Evolutionary conservation across 1,139 yeast species (phyloP).

Genomic region (Geotrichum bryndzae): DNA sequence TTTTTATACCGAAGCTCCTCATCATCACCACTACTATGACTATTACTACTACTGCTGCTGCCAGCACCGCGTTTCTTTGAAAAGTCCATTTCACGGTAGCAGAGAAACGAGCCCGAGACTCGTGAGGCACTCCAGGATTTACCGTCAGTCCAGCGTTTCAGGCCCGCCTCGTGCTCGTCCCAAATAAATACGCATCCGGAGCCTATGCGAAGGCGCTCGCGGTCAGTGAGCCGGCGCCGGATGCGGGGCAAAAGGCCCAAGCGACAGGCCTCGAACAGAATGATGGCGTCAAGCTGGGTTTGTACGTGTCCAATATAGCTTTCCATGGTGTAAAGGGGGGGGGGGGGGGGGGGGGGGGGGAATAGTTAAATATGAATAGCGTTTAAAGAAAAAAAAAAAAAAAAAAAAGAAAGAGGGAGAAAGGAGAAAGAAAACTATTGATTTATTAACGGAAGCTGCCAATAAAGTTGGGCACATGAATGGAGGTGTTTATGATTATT

Average conservation of each 20-base stretch:
- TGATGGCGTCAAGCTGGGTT: conserved; percentile 49
- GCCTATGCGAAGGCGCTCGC: conserved; percentile 44
- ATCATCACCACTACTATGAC: conserved; percentile 13
- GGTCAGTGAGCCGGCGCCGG: conserved; percentile 45
- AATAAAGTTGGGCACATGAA: not conserved
- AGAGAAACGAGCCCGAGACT: conserved; percentile 51
- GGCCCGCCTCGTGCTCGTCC: conserved; percentile 55
- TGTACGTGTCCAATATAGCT: conserved; percentile 50
- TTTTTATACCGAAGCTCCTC: conserved; percentile 36
- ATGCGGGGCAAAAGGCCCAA: conserved; percentile 45
- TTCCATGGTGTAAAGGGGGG: conserved; percentile 35
- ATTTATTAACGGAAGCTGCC: not conserved
- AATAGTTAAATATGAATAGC: not conserved
- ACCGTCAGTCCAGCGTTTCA: conserved; percentile 65
- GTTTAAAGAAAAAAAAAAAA: not conserved
- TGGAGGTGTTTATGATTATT: not conserved
- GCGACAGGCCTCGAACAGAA: conserved; percentile 52
- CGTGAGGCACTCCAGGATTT: conserved; percentile 57
- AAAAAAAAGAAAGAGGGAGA: not conserved
- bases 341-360: not conserved
- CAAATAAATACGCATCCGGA: conserved; percentile 52
- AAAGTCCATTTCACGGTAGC: conserved; percentile 49
- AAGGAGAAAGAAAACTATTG: not conserved
- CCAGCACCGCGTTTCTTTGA: conserved; percentile 11
- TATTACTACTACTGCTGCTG: not conserved